These are phyloP conservation scores for Xerocomellus amylosporus DNA, from an alignment of 768 basidiomycete species.

Conservation along the genomic window DNA sequence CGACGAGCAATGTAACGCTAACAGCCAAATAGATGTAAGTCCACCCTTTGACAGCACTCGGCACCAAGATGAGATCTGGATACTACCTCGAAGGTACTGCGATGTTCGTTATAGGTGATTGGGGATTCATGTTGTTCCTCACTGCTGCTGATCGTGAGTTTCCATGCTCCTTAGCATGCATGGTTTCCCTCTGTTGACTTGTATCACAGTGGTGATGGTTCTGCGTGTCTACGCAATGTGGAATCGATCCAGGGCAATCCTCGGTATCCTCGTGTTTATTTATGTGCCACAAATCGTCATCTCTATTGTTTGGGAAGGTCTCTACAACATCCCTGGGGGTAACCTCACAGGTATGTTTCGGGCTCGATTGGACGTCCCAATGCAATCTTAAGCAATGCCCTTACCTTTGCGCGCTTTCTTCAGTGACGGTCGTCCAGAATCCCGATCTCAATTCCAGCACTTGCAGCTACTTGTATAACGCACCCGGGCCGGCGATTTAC, in stretches of 20 bases:
- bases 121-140: constrained; percentile 1
- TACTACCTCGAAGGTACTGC: background rate
- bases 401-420: background rate
- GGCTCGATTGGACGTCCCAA: background rate
- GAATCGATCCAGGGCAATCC: constrained; percentile 1
- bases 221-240: constrained; percentile 16
- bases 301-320: background rate
- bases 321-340: background rate
- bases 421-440: background rate
- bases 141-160: constrained; percentile 11
- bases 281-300: background rate
- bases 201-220: constrained; percentile 12
- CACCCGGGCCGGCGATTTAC: background rate
- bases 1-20: background rate
- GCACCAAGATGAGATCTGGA: background rate
- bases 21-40: constrained; percentile 11
- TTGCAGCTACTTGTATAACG: background rate
- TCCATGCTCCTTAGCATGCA: too few species aligned
- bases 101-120: background rate
- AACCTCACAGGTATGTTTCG: background rate
- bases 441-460: background rate
- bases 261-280: background rate
- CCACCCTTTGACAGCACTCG: background rate
- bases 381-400: too few species aligned
- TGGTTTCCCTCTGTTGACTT: background rate